Conservation (phyloP, 305 asterid species). For the Fraxinus ornus region DNA sequence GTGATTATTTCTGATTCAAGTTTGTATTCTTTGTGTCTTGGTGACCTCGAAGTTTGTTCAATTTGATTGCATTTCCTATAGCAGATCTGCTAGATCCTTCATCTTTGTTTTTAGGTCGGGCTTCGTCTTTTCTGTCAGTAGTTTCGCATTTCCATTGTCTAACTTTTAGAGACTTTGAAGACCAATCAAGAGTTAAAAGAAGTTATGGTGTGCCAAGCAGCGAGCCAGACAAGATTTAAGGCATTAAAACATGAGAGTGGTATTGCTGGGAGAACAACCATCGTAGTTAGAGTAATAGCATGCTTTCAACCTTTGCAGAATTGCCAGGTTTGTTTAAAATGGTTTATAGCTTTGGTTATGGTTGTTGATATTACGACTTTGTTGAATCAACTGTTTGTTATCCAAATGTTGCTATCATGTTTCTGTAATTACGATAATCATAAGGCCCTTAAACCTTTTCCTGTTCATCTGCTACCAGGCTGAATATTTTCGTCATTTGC, state of each 20-base stretch:
- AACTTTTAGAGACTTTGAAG: constrained; percentile 28
- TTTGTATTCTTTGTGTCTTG: constrained; percentile 19
- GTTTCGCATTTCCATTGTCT: constrained; percentile 22
- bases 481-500: constrained; percentile 84
- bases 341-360: constrained; percentile 4
- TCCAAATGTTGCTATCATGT: not conserved
- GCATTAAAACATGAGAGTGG: constrained; percentile 79
- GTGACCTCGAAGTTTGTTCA: constrained; percentile 8
- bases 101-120: constrained; percentile 14
- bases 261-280: constrained; percentile 64
- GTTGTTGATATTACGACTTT: not conserved
- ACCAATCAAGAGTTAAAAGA: constrained; percentile 37
- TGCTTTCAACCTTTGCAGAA: constrained; percentile 78
- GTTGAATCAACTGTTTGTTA: not conserved
- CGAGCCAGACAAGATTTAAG: constrained; percentile 69
- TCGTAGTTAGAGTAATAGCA: constrained; percentile 73
- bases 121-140: constrained; percentile 1
- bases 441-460: constrained; percentile 24
- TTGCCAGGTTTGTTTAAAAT: constrained; percentile 65
- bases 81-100: constrained; percentile 9
- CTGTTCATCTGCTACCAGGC: constrained; percentile 50
- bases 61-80: constrained; percentile 6
- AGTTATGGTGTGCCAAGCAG: constrained; percentile 95
- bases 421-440: constrained; percentile 1
- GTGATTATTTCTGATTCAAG: not conserved